Percentiles rank a stretch among this genome's conserved stretches.
Conservation (phyloP, 345 rosid species). For the Brassica napus region Da-Ae NC_063440.1:20706001-20706500, state of each 20-base stretch:
- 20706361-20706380: constrained; percentile 24
- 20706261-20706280: not conserved
- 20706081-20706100: not conserved
- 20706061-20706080: constrained; percentile 3
- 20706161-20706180: constrained; percentile 6
- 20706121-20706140: not conserved
- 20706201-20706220: constrained; percentile 48
- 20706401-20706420: constrained; percentile 33
- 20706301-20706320: not conserved
- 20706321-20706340: constrained; percentile 3
- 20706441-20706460: constrained; percentile 12
- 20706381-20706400: constrained; percentile 28
- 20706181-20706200: constrained; percentile 52
- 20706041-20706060: constrained; percentile 1
- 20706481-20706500: constrained; percentile 36
- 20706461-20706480: constrained; percentile 10
- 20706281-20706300: not conserved
- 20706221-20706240: constrained; percentile 54
- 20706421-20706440: constrained; percentile 22
- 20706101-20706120: not conserved
- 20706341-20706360: constrained; percentile 8
- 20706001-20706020: constrained; percentile 1
- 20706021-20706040: not conserved
- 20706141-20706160: too few relatives aligned
- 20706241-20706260: not conserved